Evolutionary conservation across 2,329 filamentous ascomycete genomes (phyloP), one percentile per base, ranked within the genome.

Genomic region (Claviceps spartinae): DNA sequence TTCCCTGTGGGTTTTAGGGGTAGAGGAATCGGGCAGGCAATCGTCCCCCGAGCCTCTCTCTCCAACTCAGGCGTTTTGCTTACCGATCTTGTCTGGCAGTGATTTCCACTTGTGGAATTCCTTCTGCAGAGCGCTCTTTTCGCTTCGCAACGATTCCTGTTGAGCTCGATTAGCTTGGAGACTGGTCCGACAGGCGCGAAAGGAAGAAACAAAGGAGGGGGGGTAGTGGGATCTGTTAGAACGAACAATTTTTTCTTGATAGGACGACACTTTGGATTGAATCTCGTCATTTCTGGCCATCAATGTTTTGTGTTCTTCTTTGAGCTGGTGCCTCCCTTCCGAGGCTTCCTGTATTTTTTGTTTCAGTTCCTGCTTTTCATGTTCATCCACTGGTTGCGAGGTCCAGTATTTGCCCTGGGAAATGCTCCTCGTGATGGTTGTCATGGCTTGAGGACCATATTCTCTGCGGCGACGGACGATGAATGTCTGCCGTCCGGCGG

Each of bases 401-500:
- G 83, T 89, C 82, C 93, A 96, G 61, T 78, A 79, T 38, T 64
- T 71, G 4, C 88, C 88, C 2, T 67, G 68, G 16, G 66, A 72
- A 14, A 96, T 69, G 51, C 72, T 71, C 38, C 73, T 78, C 14
- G 85, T 82, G 22, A 75, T 73, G 1, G 86, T 89, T 1, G 87
- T 88, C 47, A 79, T 79, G 14, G 85, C 88, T 47, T 76, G 71
- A 1, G 81, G 77, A 2, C 88, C 88, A 65, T 96, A 96, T 64
- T 97, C 91, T 57, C 73, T 76, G 47, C 91, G 82, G 16, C 86
- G 80, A 5, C 74, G 75, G 49, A 93, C 77, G 20, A 73, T 74
- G 64, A 86, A 90, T 8, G 67, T 69, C 48, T 81, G 76, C 16
- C 70, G 76, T 3, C 82, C 82, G 24, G 85, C 77, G n/a, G 87